phyloP scores from a whole-genome alignment of 805 yeast genomes.

The Ogataea dorogensis region DNA sequence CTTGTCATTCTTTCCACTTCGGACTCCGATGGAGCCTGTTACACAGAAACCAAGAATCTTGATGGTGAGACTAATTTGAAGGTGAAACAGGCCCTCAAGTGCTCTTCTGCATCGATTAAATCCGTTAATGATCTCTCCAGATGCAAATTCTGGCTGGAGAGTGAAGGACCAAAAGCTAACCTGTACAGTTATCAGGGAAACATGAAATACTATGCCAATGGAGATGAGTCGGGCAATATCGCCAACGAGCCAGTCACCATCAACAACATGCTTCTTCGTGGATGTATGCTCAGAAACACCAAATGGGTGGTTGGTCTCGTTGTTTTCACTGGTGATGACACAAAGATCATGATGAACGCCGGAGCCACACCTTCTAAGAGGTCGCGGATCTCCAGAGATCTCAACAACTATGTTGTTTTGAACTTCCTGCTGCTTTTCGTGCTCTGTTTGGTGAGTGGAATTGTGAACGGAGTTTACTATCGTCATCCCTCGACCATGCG shows the following conservation, averaged over 20 bases:
- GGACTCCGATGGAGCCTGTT: constrained; percentile 64
- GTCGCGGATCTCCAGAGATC: constrained; percentile 69
- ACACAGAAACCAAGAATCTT: constrained; percentile 75
- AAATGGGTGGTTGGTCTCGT: constrained; percentile 82
- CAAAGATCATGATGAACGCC: constrained; percentile 78
- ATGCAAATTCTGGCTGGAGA: constrained; percentile 65
- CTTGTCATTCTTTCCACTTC: constrained; percentile 64
- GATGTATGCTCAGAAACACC: constrained; percentile 75
- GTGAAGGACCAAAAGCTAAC: constrained; percentile 83
- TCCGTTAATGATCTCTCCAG: constrained; percentile 47
- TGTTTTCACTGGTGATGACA: constrained; percentile 72
- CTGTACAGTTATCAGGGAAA: constrained; percentile 76
- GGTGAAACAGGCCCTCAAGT: constrained; percentile 70
- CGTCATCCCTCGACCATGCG: constrained; percentile 47
- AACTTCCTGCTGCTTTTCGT: constrained; percentile 64
- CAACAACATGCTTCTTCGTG: constrained; percentile 69
- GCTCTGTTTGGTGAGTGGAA: constrained; percentile 66
- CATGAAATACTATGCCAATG: constrained; percentile 43
- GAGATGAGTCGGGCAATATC: constrained; percentile 36
- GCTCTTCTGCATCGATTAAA: constrained; percentile 39
- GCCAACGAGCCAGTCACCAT: constrained; percentile 64
- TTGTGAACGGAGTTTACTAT: constrained; percentile 70
- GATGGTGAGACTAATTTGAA: constrained; percentile 82
- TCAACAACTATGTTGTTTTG: constrained; percentile 65
- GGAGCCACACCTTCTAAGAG: constrained; percentile 78